Percentiles rank a stretch among this genome's conserved stretches.
Conservation (phyloP, 2,329 filamentous ascomycete species). For the Colletotrichum destructivum region DNA sequence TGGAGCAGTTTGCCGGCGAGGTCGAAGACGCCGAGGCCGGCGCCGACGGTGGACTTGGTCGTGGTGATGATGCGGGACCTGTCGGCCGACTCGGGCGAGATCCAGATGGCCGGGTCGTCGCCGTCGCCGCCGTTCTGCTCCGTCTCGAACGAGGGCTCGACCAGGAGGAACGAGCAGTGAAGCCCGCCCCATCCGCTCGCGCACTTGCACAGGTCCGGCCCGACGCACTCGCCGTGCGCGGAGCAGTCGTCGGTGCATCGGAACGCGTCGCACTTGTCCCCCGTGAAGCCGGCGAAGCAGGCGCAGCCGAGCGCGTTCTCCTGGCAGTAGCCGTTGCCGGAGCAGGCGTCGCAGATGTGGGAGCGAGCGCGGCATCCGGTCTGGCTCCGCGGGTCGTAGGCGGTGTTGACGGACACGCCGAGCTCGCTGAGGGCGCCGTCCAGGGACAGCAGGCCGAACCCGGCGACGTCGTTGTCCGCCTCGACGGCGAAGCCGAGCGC, state of each 20-base stretch:
- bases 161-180: conserved; percentile 61
- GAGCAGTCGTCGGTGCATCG: conserved; percentile 60
- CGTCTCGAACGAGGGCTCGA: conserved; percentile 59
- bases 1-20: conserved; percentile 64
- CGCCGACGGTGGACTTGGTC: conserved; percentile 64
- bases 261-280: conserved; percentile 52
- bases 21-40: conserved; percentile 66
- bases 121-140: conserved; percentile 61
- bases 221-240: conserved; percentile 57
- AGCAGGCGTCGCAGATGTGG: conserved; percentile 54
- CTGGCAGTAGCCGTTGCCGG: conserved; percentile 56
- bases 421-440: conserved; percentile 52
- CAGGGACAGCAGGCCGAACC: conserved; percentile 58
- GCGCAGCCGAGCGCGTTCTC: conserved; percentile 50
- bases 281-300: conserved; percentile 61
- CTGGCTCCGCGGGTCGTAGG: conserved; percentile 54
- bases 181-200: conserved; percentile 60
- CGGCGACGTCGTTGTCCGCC: conserved; percentile 52
- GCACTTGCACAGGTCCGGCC: conserved; percentile 59
- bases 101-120: conserved; percentile 65
- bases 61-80: conserved; percentile 67
- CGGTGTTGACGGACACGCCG: conserved; percentile 53
- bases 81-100: conserved; percentile 56
- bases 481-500: conserved; percentile 59
- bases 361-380: conserved; percentile 45